Conservation (phyloP, 2,329 filamentous ascomycete species). For the Kalmusia sp. region DNA sequence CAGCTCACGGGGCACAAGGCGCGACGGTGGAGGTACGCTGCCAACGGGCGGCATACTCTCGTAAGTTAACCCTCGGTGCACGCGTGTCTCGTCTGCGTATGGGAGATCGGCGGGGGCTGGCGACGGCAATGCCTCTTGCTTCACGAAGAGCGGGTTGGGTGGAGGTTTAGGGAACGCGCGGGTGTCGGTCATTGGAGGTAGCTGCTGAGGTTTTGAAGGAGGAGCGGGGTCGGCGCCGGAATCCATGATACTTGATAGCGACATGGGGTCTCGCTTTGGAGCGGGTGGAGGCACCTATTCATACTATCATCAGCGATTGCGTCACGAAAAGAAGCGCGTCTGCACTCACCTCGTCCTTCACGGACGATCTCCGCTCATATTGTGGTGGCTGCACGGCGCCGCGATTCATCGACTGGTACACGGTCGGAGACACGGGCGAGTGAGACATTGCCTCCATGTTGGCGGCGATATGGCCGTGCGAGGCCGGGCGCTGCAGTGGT, state of each 20-base stretch:
- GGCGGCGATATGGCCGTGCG: conserved; percentile 39
- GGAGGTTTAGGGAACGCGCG: conserved; percentile 29
- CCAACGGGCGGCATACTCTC: conserved; percentile 33
- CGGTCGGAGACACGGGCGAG: conserved; percentile 47
- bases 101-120: conserved; percentile 34
- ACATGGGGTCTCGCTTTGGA: conserved; percentile 86
- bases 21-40: conserved; percentile 21
- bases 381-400: conserved; percentile 44
- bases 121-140: conserved; percentile 42
- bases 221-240: conserved; percentile 75
- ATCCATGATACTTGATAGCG: conserved; percentile 92
- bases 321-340: not conserved
- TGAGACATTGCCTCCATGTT: conserved; percentile 46
- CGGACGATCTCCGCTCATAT: conserved; percentile 38
- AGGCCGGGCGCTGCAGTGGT: conserved; percentile 47
- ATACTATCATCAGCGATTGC: conserved; percentile 26
- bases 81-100: conserved; percentile 25
- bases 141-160: conserved; percentile 36
- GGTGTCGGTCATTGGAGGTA: conserved; percentile 28
- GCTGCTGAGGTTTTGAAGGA: conserved; percentile 55
- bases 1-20: conserved; percentile 33
- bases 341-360: conserved; percentile 45
- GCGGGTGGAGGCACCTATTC: conserved; percentile 69
- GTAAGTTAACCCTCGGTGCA: conserved; percentile 22
- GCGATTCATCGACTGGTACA: conserved; percentile 40